phyloP scores from a whole-genome alignment of 352 stramenopile species.

The Aphanomyces euteiches region DNA sequence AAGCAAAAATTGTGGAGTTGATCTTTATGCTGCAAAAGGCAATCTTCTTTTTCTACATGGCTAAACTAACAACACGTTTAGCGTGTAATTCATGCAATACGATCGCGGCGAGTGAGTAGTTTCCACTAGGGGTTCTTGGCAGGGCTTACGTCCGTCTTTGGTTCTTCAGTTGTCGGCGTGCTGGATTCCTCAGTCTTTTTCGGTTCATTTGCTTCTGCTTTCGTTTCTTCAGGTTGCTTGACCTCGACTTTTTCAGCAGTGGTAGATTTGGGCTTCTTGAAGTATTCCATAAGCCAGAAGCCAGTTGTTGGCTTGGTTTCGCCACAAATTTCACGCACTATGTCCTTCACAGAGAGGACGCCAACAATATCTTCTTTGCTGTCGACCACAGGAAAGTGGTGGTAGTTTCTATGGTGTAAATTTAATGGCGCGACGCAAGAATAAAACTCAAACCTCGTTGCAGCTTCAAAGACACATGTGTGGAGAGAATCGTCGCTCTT shows the following conservation, averaged over 20 bases:
- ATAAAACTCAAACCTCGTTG: slow-evolving; percentile 35
- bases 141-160: too few relatives aligned
- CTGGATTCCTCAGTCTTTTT: background rate
- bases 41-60: too few relatives aligned
- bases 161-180: too few relatives aligned
- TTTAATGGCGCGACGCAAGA: background rate
- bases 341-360: slow-evolving; percentile 82
- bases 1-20: too few relatives aligned
- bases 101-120: too few relatives aligned
- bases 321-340: slow-evolving; percentile 81
- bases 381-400: slow-evolving; percentile 79
- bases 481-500: slow-evolving; percentile 77
- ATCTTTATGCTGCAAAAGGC: too few relatives aligned
- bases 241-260: background rate
- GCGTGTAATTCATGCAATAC: too few relatives aligned
- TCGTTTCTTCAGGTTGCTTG: background rate
- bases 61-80: too few relatives aligned
- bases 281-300: slow-evolving; percentile 81
- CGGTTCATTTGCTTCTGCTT: background rate
- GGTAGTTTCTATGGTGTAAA: slow-evolving; percentile 41
- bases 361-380: slow-evolving; percentile 68
- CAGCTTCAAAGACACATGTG: slow-evolving; percentile 71
- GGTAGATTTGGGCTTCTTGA: slow-evolving; percentile 54
- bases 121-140: too few relatives aligned
- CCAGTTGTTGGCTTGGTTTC: slow-evolving; percentile 62